These are phyloP conservation scores for Alternaria arborescens DNA, from an alignment of 2,329 filamentous ascomycete genomes.

Conservation along the genomic window DNA sequence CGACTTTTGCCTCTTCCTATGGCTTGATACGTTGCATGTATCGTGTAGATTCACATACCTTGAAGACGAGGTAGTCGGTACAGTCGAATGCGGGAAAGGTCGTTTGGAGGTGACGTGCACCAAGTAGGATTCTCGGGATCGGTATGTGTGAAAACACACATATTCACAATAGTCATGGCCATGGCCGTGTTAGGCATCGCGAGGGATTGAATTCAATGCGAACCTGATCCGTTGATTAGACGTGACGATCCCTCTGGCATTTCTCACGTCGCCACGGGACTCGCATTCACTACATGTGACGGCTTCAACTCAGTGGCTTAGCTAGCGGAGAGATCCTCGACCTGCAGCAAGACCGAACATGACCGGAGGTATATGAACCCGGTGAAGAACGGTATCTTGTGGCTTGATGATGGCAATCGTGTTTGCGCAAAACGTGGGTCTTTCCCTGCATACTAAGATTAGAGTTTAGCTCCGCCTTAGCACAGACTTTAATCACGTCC, in stretches of 20 bases:
- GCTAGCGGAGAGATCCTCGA: neutral
- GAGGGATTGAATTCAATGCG: neutral
- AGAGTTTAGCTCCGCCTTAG: neutral
- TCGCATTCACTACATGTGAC: neutral
- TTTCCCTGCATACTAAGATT: neutral
- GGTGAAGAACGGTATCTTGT: neutral
- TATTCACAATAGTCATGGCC: neutral
- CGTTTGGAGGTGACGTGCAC: neutral
- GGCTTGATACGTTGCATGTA: neutral
- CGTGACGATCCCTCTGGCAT: neutral
- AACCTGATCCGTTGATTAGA: neutral
- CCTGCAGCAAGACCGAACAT: neutral
- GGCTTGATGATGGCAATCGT: neutral
- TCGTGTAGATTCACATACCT: neutral
- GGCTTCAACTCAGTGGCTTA: neutral
- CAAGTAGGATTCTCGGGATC: neutral
- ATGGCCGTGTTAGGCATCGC: neutral
- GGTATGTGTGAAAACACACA: neutral
- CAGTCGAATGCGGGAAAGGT: neutral
- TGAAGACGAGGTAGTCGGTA: neutral
- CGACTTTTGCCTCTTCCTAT: neutral
- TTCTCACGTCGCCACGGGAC: neutral
- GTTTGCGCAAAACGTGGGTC: neutral
- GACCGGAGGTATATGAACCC: neutral
- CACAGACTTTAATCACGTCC: neutral